A percentile compares a stretch with the other conserved stretches of the same genome.
These are phyloP conservation scores for Phialemonium atrogriseum DNA, from an alignment of 2,329 filamentous ascomycete species.

Conservation along the genomic window DNA sequence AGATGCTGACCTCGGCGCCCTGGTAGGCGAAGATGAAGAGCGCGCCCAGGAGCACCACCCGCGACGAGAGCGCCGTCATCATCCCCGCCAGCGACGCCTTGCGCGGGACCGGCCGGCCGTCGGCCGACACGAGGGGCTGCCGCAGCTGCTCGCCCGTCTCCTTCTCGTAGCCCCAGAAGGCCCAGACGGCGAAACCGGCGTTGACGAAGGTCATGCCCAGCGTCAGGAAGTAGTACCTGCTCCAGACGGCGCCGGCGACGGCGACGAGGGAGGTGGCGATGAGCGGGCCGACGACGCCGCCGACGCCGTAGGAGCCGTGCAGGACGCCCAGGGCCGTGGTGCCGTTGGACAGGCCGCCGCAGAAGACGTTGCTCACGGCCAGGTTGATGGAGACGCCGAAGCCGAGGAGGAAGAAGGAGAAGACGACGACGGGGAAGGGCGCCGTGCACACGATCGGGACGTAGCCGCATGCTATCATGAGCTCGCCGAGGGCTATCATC, in stretches of 20 bases:
- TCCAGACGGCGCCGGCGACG: slow-evolving; percentile 51
- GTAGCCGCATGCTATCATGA: slow-evolving; percentile 52
- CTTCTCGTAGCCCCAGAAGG: slow-evolving; percentile 62
- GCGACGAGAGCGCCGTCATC: slow-evolving; percentile 38
- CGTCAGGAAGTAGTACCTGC: slow-evolving; percentile 62
- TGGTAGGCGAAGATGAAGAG: slow-evolving; percentile 83
- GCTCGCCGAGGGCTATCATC: slow-evolving; percentile 50
- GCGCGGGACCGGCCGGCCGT: slow-evolving; percentile 5
- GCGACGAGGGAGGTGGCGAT: slow-evolving; percentile 68
- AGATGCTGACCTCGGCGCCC: slow-evolving; percentile 75
- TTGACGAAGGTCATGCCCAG: slow-evolving; percentile 50
- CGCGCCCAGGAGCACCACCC: slow-evolving; percentile 64
- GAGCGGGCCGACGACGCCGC: slow-evolving; percentile 59
- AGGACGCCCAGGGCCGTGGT: slow-evolving; percentile 51
- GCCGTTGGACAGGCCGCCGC: slow-evolving; percentile 42
- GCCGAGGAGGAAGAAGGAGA: slow-evolving; percentile 61
- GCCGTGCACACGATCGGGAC: slow-evolving; percentile 57
- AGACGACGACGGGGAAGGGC: slow-evolving; percentile 60
- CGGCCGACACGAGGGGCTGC: slow-evolving; percentile 4
- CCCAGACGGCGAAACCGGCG: slow-evolving; percentile 51
- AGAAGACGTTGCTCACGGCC: slow-evolving; percentile 52
- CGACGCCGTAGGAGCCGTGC: slow-evolving; percentile 61
- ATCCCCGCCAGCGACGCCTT: slow-evolving; percentile 27
- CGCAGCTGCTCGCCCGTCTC: slow-evolving; percentile 20
- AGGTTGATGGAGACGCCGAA: slow-evolving; percentile 48